Evolutionary conservation across 2,329 filamentous ascomycete genomes (phyloP).

Genomic region (Fusarium subtropicale): DNA sequence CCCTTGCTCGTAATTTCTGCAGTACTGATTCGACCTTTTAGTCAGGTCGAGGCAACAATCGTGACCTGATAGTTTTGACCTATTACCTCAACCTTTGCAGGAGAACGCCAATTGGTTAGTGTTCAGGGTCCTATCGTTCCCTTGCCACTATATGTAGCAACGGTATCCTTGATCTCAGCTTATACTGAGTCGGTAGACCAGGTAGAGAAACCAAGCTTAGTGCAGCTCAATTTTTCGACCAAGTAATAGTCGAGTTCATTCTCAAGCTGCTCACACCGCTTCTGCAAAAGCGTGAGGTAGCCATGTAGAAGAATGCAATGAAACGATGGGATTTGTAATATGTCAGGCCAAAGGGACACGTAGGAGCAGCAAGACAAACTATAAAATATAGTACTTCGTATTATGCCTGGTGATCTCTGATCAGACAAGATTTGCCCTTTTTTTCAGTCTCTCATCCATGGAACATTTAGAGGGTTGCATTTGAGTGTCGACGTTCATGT

Average conservation of each 20-base stretch:
- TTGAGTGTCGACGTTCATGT: fast-evolving
- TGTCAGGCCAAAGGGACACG: fast-evolving
- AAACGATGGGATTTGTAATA: fast-evolving
- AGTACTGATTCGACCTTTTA: too few relatives aligned
- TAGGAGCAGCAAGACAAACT: fast-evolving
- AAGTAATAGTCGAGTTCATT: neutral
- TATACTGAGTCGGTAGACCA: too few relatives aligned
- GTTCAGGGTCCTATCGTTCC: too few relatives aligned
- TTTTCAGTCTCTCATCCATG: neutral
- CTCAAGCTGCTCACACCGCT: conserved; percentile 16
- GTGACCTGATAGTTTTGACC: too few relatives aligned
- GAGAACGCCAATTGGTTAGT: too few relatives aligned
- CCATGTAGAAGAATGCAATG: neutral
- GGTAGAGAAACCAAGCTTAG: too few relatives aligned
- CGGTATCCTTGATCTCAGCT: too few relatives aligned
- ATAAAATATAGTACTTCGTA: neutral
- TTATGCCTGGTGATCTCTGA: neutral
- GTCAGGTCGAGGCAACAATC: too few relatives aligned
- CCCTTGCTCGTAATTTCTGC: too few relatives aligned
- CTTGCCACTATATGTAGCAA: too few relatives aligned
- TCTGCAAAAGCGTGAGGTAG: neutral
- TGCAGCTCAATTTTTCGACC: too few relatives aligned
- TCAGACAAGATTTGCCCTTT: neutral
- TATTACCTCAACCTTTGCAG: too few relatives aligned
- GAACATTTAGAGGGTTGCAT: neutral